phyloP scores from a whole-genome alignment of 2,329 filamentous ascomycete genomes.

The Davidsoniella virescens region DNA sequence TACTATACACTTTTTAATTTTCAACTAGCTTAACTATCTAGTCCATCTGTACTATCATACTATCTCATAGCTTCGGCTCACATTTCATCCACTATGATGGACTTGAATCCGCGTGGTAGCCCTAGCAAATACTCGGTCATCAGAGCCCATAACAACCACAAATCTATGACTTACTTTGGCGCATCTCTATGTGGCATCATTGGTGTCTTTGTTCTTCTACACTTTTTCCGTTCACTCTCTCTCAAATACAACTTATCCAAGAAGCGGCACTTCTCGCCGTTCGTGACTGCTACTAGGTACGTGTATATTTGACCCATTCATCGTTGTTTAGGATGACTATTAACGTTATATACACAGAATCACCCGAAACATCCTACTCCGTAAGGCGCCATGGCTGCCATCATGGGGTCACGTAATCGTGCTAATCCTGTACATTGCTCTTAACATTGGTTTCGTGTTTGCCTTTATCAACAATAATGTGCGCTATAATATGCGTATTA shows the following conservation, averaged over 20 bases:
- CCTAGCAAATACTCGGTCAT: not conserved
- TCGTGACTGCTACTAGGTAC: conserved; percentile 20
- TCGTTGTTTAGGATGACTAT: no score
- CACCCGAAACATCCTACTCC: not conserved
- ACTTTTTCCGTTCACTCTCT: conserved; percentile 12
- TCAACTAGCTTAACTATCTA: no score
- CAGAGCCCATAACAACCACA: not conserved
- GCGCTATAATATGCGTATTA: conserved; percentile 18
- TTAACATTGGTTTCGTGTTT: conserved; percentile 22
- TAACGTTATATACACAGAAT: conserved; percentile 1
- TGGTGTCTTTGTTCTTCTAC: conserved; percentile 12
- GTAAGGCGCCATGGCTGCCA: conserved; percentile 2
- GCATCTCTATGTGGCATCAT: conserved; percentile 11
- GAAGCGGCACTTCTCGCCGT: conserved; percentile 24
- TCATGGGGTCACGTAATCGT: conserved; percentile 19
- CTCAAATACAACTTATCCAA: conserved; percentile 40
- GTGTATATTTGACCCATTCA: not conserved
- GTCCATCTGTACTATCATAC: no score
- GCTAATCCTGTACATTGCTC: conserved; percentile 18
- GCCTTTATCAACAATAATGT: conserved; percentile 20
- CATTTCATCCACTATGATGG: no score
- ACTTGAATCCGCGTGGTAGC: not conserved
- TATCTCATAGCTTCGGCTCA: no score
- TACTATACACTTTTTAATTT: no score
- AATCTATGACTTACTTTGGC: conserved; percentile 12